Evolutionary conservation across 495 filamentous ascomycete genomes (phyloP).

Genomic region (Lepidopterella palustris): DNA sequence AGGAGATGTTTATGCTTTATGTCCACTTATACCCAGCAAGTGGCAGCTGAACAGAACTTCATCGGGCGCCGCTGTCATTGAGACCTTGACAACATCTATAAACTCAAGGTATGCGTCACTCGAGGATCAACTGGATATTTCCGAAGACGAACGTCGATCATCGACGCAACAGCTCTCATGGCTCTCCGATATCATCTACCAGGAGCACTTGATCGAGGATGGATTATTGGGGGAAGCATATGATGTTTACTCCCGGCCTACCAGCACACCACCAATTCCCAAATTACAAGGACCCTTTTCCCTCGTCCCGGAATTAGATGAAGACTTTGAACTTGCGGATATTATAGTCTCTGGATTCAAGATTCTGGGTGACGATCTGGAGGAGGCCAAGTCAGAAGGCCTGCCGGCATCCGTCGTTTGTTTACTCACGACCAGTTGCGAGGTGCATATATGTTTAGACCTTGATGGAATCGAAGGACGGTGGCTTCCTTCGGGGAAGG

Average conservation of each 20-base stretch:
- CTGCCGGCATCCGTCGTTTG: constrained; percentile 58
- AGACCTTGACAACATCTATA: constrained; percentile 68
- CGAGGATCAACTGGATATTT: constrained; percentile 50
- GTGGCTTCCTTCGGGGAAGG: constrained; percentile 58
- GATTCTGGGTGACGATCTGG: constrained; percentile 42
- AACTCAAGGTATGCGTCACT: constrained; percentile 56
- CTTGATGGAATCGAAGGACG: constrained; percentile 73
- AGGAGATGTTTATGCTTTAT: constrained; percentile 85
- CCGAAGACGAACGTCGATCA: constrained; percentile 53
- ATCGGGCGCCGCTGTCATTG: constrained; percentile 61
- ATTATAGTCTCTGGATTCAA: constrained; percentile 52
- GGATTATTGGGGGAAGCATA: constrained; percentile 36
- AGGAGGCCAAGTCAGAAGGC: constrained; percentile 48
- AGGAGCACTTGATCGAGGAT: constrained; percentile 54
- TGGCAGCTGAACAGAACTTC: constrained; percentile 59
- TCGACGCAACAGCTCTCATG: constrained; percentile 68
- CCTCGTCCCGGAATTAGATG: constrained; percentile 50
- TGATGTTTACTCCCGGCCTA: constrained; percentile 64
- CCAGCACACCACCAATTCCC: constrained; percentile 63
- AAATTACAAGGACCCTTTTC: constrained; percentile 81
- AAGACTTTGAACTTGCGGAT: constrained; percentile 64
- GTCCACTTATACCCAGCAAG: constrained; percentile 72
- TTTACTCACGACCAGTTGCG: constrained; percentile 63
- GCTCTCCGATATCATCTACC: constrained; percentile 73
- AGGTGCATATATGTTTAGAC: constrained; percentile 73